phyloP scores from a whole-genome alignment of 2,329 filamentous ascomycete genomes.

The Fusarium gaditjirri region DNA sequence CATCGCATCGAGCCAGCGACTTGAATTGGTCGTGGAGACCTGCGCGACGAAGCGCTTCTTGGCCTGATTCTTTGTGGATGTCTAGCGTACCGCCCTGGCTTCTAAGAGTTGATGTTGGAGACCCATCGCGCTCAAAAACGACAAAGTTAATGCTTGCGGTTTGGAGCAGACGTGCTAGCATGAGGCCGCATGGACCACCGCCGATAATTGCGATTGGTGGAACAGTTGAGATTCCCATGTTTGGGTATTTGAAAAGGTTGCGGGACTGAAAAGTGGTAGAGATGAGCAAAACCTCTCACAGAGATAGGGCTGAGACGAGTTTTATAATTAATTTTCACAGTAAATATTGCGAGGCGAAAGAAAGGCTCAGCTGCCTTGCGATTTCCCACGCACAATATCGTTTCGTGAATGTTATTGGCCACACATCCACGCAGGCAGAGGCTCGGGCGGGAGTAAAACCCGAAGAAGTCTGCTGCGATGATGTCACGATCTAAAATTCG shows the following conservation, averaged over 20 bases:
- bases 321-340: neutral
- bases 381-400: too few species aligned
- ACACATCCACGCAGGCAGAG: rapidly evolving
- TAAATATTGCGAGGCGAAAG: rapidly evolving
- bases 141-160: neutral
- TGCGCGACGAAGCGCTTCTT: slow-evolving; percentile 1
- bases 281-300: rapidly evolving
- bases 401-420: rapidly evolving
- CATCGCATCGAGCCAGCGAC: neutral
- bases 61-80: neutral
- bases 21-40: neutral
- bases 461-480: rapidly evolving
- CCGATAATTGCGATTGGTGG: slow-evolving; percentile 3
- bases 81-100: slow-evolving; percentile 1
- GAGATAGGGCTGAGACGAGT: rapidly evolving
- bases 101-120: neutral
- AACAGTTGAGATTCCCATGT: neutral
- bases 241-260: rapidly evolving
- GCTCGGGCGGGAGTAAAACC: rapidly evolving
- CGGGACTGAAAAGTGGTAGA: neutral
- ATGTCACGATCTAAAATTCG: rapidly evolving
- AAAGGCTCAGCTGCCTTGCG: neutral
- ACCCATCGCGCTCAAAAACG: neutral
- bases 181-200: slow-evolving; percentile 1
- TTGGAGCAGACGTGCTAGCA: neutral